Percentiles rank a stretch among this genome's conserved stretches.
Conservation (phyloP, 2,329 filamentous ascomycete species). For the Xylariaceae sp. region DNA sequence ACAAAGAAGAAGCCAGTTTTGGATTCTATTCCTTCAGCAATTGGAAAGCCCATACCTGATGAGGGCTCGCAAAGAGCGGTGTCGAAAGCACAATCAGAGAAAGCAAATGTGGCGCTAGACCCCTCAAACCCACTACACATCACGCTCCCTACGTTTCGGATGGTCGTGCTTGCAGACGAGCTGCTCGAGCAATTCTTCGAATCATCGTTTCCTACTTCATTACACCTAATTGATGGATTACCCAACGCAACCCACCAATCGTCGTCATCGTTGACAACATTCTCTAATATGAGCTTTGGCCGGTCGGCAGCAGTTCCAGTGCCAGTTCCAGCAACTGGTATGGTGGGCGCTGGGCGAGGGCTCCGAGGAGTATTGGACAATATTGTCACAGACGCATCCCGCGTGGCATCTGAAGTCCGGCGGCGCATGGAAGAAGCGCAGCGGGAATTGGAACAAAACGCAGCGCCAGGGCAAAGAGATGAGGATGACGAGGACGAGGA, state of each 20-base stretch:
- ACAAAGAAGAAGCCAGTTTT: constrained; percentile 39
- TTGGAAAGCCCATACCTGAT: constrained; percentile 22
- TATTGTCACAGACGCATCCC: constrained; percentile 96
- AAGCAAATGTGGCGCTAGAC: constrained; percentile 86
- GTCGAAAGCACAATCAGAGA: constrained; percentile 65
- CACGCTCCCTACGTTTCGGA: constrained; percentile 94
- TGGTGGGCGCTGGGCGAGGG: constrained; percentile 59
- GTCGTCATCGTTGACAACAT: constrained; percentile 76
- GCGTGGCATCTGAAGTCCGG: constrained; percentile 87
- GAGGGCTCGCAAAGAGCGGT: constrained; percentile 31
- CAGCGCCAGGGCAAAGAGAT: constrained; percentile 56
- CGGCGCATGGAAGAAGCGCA: constrained; percentile 95
- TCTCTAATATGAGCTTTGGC: constrained; percentile 62
- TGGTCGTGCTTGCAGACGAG: constrained; percentile 96
- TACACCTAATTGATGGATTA: constrained; percentile 73
- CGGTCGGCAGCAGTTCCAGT: constrained; percentile 36
- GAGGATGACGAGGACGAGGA: constrained; percentile 71
- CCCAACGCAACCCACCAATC: constrained; percentile 36
- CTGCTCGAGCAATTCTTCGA: constrained; percentile 96
- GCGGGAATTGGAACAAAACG: constrained; percentile 81
- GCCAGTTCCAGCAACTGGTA: constrained; percentile 34
- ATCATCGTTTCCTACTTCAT: constrained; percentile 86
- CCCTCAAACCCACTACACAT: constrained; percentile 92
- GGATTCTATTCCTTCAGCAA: constrained; percentile 31
- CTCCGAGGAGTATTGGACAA: constrained; percentile 92